Base-by-base conservation (phyloP, 345 rosid genomes). In the Cochlearia excelsa region DNA sequence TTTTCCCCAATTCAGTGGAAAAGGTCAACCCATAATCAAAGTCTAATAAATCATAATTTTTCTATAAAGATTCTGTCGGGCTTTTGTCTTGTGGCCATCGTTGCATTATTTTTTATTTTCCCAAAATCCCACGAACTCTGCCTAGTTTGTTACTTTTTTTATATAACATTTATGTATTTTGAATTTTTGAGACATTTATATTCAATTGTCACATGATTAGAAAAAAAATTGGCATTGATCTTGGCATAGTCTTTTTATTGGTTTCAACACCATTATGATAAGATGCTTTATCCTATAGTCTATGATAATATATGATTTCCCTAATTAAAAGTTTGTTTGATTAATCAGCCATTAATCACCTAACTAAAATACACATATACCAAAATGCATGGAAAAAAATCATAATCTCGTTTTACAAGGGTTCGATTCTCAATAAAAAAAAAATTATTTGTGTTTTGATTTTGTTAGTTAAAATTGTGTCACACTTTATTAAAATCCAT, bases 161-260 rank as follows among this genome's bases (percentile, higher is more conserved):
- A 16, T 16, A 16, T 16, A 16, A 37, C 40, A 62, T 60, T 28
- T 7, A 42, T 43, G 54, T 29, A 51, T 30, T 60, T 34, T 10
- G 33, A 7, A 38, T 48, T 37, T 37, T 37, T 5, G 7, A 6
- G 8, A 30, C 11, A 11, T 30, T 30, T 54, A 54, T 7, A 47
- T 54, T 69, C 73, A 69, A 61, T 54, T 11, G 73, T 57, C 40
- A 11, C 38, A 69, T 68, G 61, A 68, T 61, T 46, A 60, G 35
- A 33, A 33, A 33, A 33, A 33, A 3, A 33, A 3, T 5, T 3
- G 35, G 61, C 23, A 16, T 16, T 16, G 23, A 16, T 16, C 23
- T 16, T 16, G 26, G 7, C 39, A 29, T 54, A 30, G 66, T 3
- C 7, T 54, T 29, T 42, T 47, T 40, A 53, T 54, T 39, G 45